Percentiles rank a stretch among this genome's conserved stretches.
These are phyloP conservation scores for Termitomyces sp. DNA, from an alignment of 768 basidiomycete species.

Conservation along the genomic window DNA sequence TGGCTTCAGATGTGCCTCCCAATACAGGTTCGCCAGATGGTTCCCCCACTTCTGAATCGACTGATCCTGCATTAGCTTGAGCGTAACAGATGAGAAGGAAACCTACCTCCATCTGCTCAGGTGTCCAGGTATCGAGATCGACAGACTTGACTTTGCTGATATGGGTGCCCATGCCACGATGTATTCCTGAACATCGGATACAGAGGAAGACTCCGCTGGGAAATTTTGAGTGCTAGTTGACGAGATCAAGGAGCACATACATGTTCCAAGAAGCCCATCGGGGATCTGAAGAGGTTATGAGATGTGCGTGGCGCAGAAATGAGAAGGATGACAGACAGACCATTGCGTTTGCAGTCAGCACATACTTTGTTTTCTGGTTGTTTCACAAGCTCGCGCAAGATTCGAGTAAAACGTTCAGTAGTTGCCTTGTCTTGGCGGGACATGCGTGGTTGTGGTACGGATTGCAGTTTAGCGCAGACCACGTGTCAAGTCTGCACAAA, in stretches of 20 bases:
- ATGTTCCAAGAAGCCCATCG: slow-evolving; percentile 98
- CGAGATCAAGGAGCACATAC: slow-evolving; percentile 33
- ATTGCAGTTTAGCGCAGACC: not conserved
- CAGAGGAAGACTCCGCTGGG: slow-evolving; percentile 87
- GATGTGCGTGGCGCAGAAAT: slow-evolving; percentile 1
- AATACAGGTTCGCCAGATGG: slow-evolving; percentile 85
- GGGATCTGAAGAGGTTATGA: slow-evolving; percentile 54
- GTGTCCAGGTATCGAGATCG: slow-evolving; percentile 96
- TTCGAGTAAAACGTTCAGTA: slow-evolving; percentile 71
- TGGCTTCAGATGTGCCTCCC: slow-evolving; percentile 91
- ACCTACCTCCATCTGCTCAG: slow-evolving; percentile 89
- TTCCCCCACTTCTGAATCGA: slow-evolving; percentile 96
- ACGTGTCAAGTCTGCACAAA: no score
- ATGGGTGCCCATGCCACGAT: slow-evolving; percentile 97
- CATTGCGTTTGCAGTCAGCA: slow-evolving; percentile 95
- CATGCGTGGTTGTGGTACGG: slow-evolving; percentile 23
- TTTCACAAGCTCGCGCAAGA: slow-evolving; percentile 83
- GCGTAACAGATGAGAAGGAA: not conserved
- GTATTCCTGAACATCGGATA: slow-evolving; percentile 95
- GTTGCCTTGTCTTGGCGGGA: slow-evolving; percentile 77
- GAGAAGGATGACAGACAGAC: slow-evolving; percentile 34
- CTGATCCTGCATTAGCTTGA: slow-evolving; percentile 23
- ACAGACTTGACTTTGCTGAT: slow-evolving; percentile 97
- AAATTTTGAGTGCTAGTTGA: slow-evolving; percentile 1
- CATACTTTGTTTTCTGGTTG: slow-evolving; percentile 89